Conservation (phyloP, 805 yeast species). For the Yamadazyma phyllophila region DNA sequence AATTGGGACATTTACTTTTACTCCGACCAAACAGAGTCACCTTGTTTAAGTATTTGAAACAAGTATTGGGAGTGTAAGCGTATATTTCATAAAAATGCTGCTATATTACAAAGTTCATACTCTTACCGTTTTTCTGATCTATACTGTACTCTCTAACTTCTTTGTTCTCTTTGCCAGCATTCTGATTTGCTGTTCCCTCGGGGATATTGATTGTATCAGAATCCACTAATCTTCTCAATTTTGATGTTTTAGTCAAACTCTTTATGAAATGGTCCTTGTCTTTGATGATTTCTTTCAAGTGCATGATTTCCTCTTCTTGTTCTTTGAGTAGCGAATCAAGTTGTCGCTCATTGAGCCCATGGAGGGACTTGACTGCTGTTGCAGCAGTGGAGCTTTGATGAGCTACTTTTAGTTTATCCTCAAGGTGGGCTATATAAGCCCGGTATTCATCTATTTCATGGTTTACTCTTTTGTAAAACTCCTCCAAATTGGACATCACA, state of each 20-base stretch:
- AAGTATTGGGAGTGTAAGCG: background rate
- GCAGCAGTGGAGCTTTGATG: conserved; percentile 17
- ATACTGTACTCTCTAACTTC: conserved; percentile 11
- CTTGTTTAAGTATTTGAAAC: conserved; percentile 1
- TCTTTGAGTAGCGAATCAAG: conserved; percentile 45
- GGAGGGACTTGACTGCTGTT: background rate
- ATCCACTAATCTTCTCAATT: conserved; percentile 50
- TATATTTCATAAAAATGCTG: background rate
- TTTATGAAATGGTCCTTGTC: conserved; percentile 79
- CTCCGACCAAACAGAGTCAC: conserved; percentile 56
- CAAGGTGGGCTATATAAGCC: conserved; percentile 59
- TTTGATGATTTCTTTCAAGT: conserved; percentile 56
- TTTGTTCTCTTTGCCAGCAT: conserved; percentile 8
- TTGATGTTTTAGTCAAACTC: conserved; percentile 64
- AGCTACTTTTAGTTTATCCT: conserved; percentile 45
- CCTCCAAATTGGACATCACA: conserved; percentile 48
- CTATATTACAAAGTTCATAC: conserved; percentile 14
- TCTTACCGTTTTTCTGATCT: conserved; percentile 10
- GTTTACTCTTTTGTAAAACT: conserved; percentile 44
- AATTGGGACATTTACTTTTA: conserved; percentile 69
- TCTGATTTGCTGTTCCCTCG: conserved; percentile 1
- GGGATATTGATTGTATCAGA: conserved; percentile 22
- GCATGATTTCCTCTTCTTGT: conserved; percentile 66
- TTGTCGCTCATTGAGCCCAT: conserved; percentile 14
- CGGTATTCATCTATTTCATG: conserved; percentile 58